Evolutionary conservation across 768 basidiomycete species (phyloP), one percentile per base, ranked within the genome.

Genomic region (Tricholoma sp.): DNA sequence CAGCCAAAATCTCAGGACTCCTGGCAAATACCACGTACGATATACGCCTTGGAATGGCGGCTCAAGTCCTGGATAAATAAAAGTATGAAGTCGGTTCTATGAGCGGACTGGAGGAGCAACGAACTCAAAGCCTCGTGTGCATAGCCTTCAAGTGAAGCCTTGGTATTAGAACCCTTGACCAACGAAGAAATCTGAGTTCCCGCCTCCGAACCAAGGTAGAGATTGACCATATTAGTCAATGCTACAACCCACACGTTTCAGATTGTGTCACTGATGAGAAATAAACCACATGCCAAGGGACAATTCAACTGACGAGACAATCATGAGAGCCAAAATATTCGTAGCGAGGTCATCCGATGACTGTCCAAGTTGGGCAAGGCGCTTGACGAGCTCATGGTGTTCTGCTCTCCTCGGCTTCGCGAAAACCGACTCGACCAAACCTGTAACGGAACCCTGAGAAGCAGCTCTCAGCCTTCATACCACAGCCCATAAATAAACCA

Each of bases 11-110:
- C 31, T n/a, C n/a, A 0, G 9, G 1, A 21, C 34, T 3, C 3
- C 7, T 10, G 16, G 35, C 18, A 14, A 50, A 53, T 55, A 24
- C 24, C 8, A 71, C 81, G 61, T 65, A 83, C 86, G 86, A 64
- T 80, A 84, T 31, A 82, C 80, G 55, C 90, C 89, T 54, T 77
- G 79, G 75, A 91, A 85, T 3, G 85, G 79, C 9, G 90, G 88
- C 45, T 87, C 85, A 50, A 89, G 74, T 54, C 90, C 88, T 91
- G 56, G 7, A 18, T n/a, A 66, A 55, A 47, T 54, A 29, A 61
- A 34, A 12, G 57, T 37, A 2, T 11, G n/a, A 24, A 24, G 8
- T 50, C 4, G 37, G 24, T 10, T 16, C 4, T 32, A 9, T 37
- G n/a, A 32, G 47, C 12, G 34, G 9, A 4, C n/a, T 2, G 24